Conservation (phyloP, 495 filamentous ascomycete genomes). For the Penicillium cataractarum region DNA sequence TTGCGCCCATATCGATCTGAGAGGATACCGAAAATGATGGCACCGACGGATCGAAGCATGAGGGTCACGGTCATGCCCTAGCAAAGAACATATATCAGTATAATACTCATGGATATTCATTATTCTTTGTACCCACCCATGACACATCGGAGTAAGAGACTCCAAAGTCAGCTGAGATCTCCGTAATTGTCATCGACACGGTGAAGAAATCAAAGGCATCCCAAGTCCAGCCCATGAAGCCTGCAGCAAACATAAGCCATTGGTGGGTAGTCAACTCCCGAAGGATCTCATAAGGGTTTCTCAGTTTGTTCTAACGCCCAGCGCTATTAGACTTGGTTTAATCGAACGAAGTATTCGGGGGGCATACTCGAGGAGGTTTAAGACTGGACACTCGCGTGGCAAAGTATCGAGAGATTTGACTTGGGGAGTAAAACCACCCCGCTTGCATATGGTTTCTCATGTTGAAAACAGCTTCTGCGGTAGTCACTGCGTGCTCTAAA, state of each 20-base stretch:
- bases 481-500: not conserved
- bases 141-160: conserved; percentile 38
- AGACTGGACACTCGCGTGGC: conserved; percentile 37
- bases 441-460: conserved; percentile 47
- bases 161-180: conserved; percentile 37
- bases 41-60: conserved; percentile 73
- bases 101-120: not conserved
- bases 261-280: conserved; percentile 38
- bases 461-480: not conserved
- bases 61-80: conserved; percentile 76
- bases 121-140: conserved; percentile 27
- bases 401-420: conserved; percentile 39
- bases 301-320: conserved; percentile 18
- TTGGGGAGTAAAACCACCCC: conserved; percentile 46
- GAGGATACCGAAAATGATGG: conserved; percentile 68
- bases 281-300: conserved; percentile 36
- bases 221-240: conserved; percentile 42
- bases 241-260: conserved; percentile 46
- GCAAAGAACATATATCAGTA: not conserved
- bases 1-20: conserved; percentile 77
- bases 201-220: conserved; percentile 49
- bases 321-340: not conserved
- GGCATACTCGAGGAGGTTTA: conserved; percentile 30
- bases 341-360: not conserved
- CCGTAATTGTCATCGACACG: conserved; percentile 41